These are phyloP conservation scores for Dendrobium chrysotoxum DNA, from an alignment of 106 monocot species.

Conservation along the genomic window DNA sequence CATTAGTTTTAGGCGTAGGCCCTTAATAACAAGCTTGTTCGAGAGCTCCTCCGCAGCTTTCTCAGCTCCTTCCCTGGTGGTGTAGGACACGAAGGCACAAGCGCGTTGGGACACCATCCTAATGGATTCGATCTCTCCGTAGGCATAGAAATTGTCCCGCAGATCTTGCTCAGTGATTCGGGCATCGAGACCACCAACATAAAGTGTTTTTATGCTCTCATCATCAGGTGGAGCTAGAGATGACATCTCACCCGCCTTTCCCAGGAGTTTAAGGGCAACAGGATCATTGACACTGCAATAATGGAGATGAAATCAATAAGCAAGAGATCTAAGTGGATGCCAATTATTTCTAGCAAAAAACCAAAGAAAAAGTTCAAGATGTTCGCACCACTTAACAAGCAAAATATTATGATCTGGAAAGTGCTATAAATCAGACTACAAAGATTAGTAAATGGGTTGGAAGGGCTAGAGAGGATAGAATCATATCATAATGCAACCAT, in stretches of 20 bases:
- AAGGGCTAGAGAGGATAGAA: too few species aligned
- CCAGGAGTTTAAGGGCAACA: slow-evolving; percentile 84
- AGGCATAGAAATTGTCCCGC: slow-evolving; percentile 82
- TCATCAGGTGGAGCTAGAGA: slow-evolving; percentile 86
- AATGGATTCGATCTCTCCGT: slow-evolving; percentile 92
- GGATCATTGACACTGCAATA: slow-evolving; percentile 90
- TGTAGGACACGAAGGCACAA: slow-evolving; percentile 93
- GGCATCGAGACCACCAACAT: slow-evolving; percentile 87
- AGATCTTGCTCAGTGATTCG: slow-evolving; percentile 88
- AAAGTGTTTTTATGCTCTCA: slow-evolving; percentile 87
- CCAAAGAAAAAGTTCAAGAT: too few species aligned
- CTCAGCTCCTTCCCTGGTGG: slow-evolving; percentile 83
- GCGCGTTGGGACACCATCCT: slow-evolving; percentile 86
- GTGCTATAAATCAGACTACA: too few species aligned
- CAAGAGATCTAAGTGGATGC: neutral
- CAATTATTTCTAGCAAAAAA: neutral
- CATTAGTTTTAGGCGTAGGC: slow-evolving; percentile 83
- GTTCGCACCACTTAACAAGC: too few species aligned
- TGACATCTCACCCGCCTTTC: slow-evolving; percentile 97
- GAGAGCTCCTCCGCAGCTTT: slow-evolving; percentile 91
- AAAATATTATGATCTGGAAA: too few species aligned
- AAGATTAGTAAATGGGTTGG: too few species aligned
- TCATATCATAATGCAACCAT: too few species aligned
- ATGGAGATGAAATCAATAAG: neutral
- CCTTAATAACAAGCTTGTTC: slow-evolving; percentile 92